Evolutionary conservation across 768 basidiomycete species (phyloP).

Genomic region (Baorangia bicolor): DNA sequence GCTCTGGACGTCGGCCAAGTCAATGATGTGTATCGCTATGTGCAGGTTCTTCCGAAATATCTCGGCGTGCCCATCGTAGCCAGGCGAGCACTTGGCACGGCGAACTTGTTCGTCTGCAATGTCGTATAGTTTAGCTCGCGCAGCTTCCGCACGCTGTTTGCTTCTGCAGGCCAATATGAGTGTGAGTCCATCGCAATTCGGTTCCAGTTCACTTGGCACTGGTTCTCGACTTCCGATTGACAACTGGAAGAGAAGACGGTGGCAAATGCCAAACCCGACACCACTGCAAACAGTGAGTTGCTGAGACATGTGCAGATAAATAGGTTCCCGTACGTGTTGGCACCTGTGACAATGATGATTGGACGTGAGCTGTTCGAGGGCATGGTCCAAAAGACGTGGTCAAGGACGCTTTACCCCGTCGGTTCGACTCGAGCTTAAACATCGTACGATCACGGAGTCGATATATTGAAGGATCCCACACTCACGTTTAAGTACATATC

Average conservation of each 20-base stretch:
- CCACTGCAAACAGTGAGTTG: conserved; percentile 55
- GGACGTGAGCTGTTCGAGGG: conserved; percentile 33
- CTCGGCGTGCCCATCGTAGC: conserved; percentile 53
- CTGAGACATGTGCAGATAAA: neutral
- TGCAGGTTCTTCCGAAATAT: conserved; percentile 57
- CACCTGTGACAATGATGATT: conserved; percentile 67
- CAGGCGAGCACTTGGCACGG: conserved; percentile 31
- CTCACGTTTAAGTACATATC: too few species aligned
- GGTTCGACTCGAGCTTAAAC: too few species aligned
- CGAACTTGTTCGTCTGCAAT: conserved; percentile 56
- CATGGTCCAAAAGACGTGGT: conserved; percentile 24
- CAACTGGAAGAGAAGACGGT: conserved; percentile 70
- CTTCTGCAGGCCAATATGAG: conserved; percentile 82
- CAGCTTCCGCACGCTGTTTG: conserved; percentile 57
- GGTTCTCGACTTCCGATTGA: conserved; percentile 43
- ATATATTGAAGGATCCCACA: too few species aligned
- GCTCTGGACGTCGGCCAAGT: conserved; percentile 59
- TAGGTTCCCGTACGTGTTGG: conserved; percentile 51
- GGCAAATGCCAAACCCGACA: conserved; percentile 81
- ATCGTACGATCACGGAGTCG: too few species aligned
- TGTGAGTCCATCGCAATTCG: conserved; percentile 55
- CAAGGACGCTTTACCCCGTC: too few species aligned
- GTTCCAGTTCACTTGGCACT: conserved; percentile 14
- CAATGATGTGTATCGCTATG: conserved; percentile 61
- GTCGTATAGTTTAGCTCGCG: conserved; percentile 51